Evolutionary conservation across 108 stramenopile species (phyloP), one percentile per base, ranked within the genome.

Genomic region (Aurantiochytrium sp.): DNA sequence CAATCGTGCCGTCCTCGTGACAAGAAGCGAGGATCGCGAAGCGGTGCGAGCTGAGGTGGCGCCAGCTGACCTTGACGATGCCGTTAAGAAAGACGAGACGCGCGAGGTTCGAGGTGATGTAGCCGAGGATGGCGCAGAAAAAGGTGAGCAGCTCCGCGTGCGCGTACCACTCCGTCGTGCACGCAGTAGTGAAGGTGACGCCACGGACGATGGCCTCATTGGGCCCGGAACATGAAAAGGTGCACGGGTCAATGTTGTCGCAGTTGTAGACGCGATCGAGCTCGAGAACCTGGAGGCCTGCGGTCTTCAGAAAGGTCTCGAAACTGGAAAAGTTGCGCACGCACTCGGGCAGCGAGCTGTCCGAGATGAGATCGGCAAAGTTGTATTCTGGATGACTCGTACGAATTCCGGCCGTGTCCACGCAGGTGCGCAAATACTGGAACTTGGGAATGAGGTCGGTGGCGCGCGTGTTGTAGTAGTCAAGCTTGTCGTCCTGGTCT

Each of bases 31-130:
- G 12, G 73, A 48, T 12, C 17, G 73, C 39, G 24, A 81, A 81
- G 1, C 45, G 45, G 24, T 81, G 39, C 27, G 73, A 22, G 27
- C 39, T 48, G 24, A 81, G 45, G 73, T 81, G 73, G 24, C 73
- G 73, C 73, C 73, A 81, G 27, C 39, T 27, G n/a, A 81, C 45
- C 73, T 81, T 81, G 73, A 48, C 45, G 24, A 81, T 81, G 10
- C 42, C 39, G n/a, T 48, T 24, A 27, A 81, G 73, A 48, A 81
- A 81, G 24, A 81, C 39, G 45, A 81, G n/a, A 6, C 73, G 73
- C 39, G 73, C 39, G 8, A 81, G 2, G 32, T 81, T 81, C n/a
- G 30, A n/a, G 24, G 45, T 48, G 3, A 81, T 81, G 45, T 48
- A 81, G 10, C 39, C 73, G 45, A 41, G 30, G 24, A 48, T 81